phyloP scores from a whole-genome alignment of 1,284 basidiomycete genomes.

The Cystobasidium sp. region DNA sequence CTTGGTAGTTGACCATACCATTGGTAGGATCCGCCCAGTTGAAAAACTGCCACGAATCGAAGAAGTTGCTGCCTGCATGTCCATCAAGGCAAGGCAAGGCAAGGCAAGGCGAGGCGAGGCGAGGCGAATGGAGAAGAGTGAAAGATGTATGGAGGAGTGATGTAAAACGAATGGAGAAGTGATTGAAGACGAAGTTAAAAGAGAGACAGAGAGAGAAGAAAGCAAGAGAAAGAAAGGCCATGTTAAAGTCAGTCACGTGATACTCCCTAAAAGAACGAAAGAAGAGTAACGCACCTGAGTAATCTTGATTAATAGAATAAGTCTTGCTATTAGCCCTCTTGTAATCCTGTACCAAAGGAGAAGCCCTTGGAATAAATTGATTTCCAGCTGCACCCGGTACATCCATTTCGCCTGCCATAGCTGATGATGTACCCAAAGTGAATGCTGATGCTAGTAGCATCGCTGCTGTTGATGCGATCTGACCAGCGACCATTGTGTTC shows the following conservation, averaged over 20 bases:
- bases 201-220: too few relatives aligned
- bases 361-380: constrained; percentile 6
- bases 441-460: constrained; percentile 16
- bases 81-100: too few relatives aligned
- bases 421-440: constrained; percentile 5
- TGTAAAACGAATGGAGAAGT: too few relatives aligned
- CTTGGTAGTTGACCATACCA: constrained; percentile 69
- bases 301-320: constrained; percentile 14
- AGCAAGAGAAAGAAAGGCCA: too few relatives aligned
- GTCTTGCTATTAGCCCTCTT: constrained; percentile 26
- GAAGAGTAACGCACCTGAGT: neutral
- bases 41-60: constrained; percentile 79
- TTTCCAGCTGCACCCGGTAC: constrained; percentile 31
- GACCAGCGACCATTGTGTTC: constrained; percentile 21
- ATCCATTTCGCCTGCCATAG: constrained; percentile 26
- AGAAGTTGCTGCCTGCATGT: constrained; percentile 55
- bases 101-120: too few relatives aligned
- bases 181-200: too few relatives aligned
- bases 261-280: neutral
- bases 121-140: too few relatives aligned
- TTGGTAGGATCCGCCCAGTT: constrained; percentile 74
- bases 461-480: constrained; percentile 21
- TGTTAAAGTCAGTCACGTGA: neutral
- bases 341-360: constrained; percentile 12
- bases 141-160: too few relatives aligned